Percentiles rank a stretch among this genome's conserved stretches.
These are phyloP conservation scores for Stephania japonica DNA, from an alignment of 164 flowering plant species.

Conservation along the genomic window DNA sequence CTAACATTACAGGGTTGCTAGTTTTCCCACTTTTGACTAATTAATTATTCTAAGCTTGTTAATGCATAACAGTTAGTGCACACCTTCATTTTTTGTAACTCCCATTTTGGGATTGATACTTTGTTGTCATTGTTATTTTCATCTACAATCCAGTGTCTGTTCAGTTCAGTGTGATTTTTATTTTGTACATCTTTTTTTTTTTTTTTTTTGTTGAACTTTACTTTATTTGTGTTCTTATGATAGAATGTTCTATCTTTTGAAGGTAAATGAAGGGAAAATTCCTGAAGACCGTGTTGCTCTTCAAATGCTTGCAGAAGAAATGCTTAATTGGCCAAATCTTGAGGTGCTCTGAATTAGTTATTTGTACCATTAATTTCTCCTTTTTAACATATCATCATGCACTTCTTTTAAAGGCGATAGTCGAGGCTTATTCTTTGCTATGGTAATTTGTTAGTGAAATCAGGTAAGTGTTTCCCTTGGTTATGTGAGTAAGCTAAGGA, in stretches of 20 bases:
- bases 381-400: background rate
- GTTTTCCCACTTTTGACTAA: background rate
- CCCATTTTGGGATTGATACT: no score
- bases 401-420: background rate
- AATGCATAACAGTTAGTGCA: background rate
- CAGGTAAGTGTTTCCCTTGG: background rate
- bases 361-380: background rate
- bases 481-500: background rate
- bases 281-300: conserved; percentile 70
- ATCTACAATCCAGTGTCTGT: background rate
- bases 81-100: background rate
- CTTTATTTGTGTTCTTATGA: background rate
- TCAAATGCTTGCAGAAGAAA: conserved; percentile 74
- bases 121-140: background rate
- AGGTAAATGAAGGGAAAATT: conserved; percentile 87
- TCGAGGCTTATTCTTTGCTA: background rate
- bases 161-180: background rate
- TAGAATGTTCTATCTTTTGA: background rate
- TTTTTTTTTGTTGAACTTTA: no score
- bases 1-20: background rate
- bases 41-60: background rate
- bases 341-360: conserved; percentile 46
- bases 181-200: no score
- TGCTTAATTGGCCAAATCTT: conserved; percentile 80
- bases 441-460: background rate